Percentiles rank a stretch among this genome's conserved stretches.
Conservation (phyloP, 1,284 basidiomycete genomes). For the Ceratobasidium sp. region DNA sequence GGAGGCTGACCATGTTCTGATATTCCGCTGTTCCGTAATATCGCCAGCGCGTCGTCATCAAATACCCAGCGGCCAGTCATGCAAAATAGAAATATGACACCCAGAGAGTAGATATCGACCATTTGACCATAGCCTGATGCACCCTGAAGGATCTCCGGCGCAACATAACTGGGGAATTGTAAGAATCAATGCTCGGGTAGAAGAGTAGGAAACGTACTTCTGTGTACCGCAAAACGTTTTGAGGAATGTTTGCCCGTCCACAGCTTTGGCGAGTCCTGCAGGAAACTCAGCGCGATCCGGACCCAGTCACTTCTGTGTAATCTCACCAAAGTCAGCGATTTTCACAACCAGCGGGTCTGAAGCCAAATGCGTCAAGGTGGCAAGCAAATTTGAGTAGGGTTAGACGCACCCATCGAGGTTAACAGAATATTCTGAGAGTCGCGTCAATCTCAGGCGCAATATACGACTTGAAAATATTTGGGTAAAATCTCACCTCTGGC, state of each 20-base stretch:
- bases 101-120: conserved; percentile 42
- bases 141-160: conserved; percentile 39
- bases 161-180: conserved; percentile 29
- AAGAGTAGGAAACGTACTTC: conserved; percentile 16
- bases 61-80: conserved; percentile 42
- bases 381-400: background rate
- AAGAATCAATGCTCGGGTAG: background rate
- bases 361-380: background rate
- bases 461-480: background rate
- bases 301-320: background rate
- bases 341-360: conserved; percentile 37
- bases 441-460: background rate
- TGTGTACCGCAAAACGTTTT: conserved; percentile 44
- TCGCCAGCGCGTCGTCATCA: conserved; percentile 38
- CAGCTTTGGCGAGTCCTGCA: conserved; percentile 43
- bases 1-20: conserved; percentile 34
- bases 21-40: conserved; percentile 17
- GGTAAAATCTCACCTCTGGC: conserved; percentile 28
- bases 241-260: conserved; percentile 39
- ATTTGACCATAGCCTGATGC: conserved; percentile 43
- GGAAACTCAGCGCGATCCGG: background rate
- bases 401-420: conserved; percentile 26
- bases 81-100: conserved; percentile 40
- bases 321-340: conserved; percentile 40
- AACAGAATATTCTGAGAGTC: conserved; percentile 34